phyloP scores from a whole-genome alignment of 306 rosid species.

The Prunus dulcis region DNA sequence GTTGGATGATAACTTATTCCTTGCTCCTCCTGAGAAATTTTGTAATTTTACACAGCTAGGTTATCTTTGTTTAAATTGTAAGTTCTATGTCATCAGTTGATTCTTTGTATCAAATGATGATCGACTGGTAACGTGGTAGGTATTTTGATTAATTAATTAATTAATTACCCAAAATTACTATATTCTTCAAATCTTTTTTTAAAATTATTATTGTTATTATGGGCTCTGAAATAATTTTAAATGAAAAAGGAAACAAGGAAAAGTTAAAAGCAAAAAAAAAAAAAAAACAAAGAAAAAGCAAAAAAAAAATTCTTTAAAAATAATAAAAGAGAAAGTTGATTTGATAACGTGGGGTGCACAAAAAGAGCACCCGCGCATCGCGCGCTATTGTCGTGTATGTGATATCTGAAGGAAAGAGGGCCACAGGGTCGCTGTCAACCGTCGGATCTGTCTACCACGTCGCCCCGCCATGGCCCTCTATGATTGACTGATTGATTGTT shows the following conservation, averaged over 20 bases:
- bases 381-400: slow-evolving; percentile 54
- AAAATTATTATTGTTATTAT: too few relatives aligned
- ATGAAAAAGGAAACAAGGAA: not conserved
- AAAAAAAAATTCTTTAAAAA: not conserved
- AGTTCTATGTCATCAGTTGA: not conserved
- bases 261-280: not conserved
- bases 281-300: not conserved
- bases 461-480: not conserved
- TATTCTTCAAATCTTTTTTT: not conserved
- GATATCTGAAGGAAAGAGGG: slow-evolving; percentile 1
- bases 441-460: slow-evolving; percentile 41
- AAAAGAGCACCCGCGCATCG: slow-evolving; percentile 66
- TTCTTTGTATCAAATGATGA: slow-evolving; percentile 5
- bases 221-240: too few relatives aligned
- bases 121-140: not conserved
- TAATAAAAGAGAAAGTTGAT: not conserved
- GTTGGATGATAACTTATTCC: slow-evolving; percentile 8
- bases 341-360: not conserved
- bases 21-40: not conserved
- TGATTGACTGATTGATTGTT: slow-evolving; percentile 22
- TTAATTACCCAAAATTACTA: not conserved
- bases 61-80: not conserved
- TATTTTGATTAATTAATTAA: too few relatives aligned
- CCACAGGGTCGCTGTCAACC: slow-evolving; percentile 32
- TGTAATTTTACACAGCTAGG: slow-evolving; percentile 24